Percentiles rank a stretch among this genome's conserved stretches.
These are phyloP conservation scores for Colletotrichum acutatum DNA, from an alignment of 2,329 filamentous ascomycete genomes.

Conservation along the genomic window DNA sequence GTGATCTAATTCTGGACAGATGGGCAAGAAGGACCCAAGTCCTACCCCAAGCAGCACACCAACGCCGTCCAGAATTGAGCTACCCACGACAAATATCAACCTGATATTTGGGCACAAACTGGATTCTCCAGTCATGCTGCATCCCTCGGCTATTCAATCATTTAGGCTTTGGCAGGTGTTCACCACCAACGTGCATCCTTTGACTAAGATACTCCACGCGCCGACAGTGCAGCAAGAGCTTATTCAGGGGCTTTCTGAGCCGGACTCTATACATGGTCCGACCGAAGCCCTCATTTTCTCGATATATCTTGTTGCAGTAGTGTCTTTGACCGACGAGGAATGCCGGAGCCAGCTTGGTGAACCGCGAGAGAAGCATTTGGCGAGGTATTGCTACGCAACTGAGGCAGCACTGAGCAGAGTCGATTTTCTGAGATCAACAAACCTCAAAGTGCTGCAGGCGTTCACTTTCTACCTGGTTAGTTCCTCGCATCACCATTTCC, in stretches of 20 bases:
- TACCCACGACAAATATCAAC: neutral
- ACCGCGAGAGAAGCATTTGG: slow-evolving; percentile 58
- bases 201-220: slow-evolving; percentile 77
- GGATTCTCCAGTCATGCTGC: neutral
- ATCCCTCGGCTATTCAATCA: slow-evolving; percentile 19
- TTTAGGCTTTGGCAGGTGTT: slow-evolving; percentile 79
- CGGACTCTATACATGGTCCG: slow-evolving; percentile 44
- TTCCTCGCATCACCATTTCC: no score
- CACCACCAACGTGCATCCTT: slow-evolving; percentile 78
- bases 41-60: neutral
- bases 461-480: slow-evolving; percentile 66
- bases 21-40: neutral
- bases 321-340: slow-evolving; percentile 67
- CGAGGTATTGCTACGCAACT: slow-evolving; percentile 61
- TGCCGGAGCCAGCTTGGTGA: slow-evolving; percentile 62
- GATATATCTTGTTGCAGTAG: slow-evolving; percentile 68
- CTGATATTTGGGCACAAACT: slow-evolving; percentile 38
- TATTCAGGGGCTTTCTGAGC: neutral
- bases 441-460: slow-evolving; percentile 68
- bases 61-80: neutral
- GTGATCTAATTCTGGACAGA: neutral
- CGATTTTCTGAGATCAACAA: slow-evolving; percentile 67
- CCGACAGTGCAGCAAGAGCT: slow-evolving; percentile 68
- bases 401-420: slow-evolving; percentile 61
- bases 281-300: slow-evolving; percentile 72